Evolutionary conservation across 177 flowering plant genomes (phyloP).

Genomic region (Vitis hybrid): DNA sequence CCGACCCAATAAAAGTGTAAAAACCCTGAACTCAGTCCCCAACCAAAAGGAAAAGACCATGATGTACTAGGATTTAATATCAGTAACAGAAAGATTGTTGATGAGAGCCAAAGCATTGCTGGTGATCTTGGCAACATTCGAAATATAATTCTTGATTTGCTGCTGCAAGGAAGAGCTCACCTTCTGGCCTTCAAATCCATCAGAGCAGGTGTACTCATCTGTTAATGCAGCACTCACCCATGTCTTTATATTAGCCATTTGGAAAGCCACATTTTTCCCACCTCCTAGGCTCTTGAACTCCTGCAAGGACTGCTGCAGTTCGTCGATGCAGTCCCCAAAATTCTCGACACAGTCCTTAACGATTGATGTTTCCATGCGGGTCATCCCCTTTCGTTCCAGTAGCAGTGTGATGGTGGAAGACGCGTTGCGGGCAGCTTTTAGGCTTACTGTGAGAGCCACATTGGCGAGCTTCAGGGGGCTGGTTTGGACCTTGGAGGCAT

Average conservation of each 20-base stretch:
- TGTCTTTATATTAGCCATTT: constrained; percentile 43
- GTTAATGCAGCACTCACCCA: constrained; percentile 64
- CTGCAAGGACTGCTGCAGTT: constrained; percentile 34
- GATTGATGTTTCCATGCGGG: constrained; percentile 20
- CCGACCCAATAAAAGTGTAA: no score
- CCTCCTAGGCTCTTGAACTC: constrained; percentile 22
- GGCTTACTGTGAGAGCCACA: constrained; percentile 35
- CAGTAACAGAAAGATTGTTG: constrained; percentile 3
- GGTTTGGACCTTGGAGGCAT: constrained; percentile 38
- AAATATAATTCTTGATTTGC: constrained; percentile 11
- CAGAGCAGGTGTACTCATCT: constrained; percentile 54
- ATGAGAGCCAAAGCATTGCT: constrained; percentile 35
- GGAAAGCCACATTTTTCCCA: constrained; percentile 12
- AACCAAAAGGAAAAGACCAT: neutral
- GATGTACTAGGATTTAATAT: neutral
- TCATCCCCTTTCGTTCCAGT: constrained; percentile 15
- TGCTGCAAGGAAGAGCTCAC: constrained; percentile 12
- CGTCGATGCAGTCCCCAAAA: constrained; percentile 39
- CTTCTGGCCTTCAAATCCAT: constrained; percentile 33
- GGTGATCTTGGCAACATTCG: constrained; percentile 21
- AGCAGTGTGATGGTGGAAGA: constrained; percentile 22
- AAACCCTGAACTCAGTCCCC: neutral
- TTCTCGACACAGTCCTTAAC: constrained; percentile 47
- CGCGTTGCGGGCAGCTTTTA: constrained; percentile 27
- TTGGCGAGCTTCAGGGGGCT: constrained; percentile 32